Evolutionary conservation across 352 stramenopile species (phyloP).

Genomic region (Elongisporangium undulatum): DNA sequence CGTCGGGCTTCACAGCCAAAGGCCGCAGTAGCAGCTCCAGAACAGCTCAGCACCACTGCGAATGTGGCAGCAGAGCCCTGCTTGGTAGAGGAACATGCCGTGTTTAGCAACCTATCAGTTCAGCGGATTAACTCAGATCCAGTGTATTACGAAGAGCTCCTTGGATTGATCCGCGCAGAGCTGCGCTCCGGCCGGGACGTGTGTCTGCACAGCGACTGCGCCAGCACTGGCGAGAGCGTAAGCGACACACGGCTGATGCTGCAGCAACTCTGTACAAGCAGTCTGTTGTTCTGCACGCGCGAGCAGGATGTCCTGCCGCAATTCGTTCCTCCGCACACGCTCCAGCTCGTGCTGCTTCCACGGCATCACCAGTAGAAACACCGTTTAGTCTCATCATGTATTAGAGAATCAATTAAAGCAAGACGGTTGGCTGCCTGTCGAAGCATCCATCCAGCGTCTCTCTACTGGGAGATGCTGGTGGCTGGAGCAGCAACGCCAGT

Average conservation of each 20-base stretch:
- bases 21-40: no score
- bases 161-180: conserved; percentile 27
- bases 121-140: conserved; percentile 9
- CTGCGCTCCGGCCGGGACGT: conserved; percentile 28
- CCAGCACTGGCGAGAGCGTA: neutral
- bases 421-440: no score
- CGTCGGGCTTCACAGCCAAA: neutral
- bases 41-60: no score
- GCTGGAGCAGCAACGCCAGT: no score
- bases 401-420: no score
- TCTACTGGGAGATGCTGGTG: no score
- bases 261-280: conserved; percentile 50
- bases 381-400: no score
- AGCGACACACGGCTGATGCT: conserved; percentile 26
- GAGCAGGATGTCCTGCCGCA: conserved; percentile 41
- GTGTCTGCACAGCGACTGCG: conserved; percentile 14
- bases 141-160: conserved; percentile 20
- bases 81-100: neutral
- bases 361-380: neutral
- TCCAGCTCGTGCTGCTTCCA: neutral
- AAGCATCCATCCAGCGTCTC: no score
- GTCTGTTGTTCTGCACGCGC: conserved; percentile 33
- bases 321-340: neutral
- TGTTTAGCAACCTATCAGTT: conserved; percentile 8
- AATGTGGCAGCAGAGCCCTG: neutral